Evolutionary conservation across 1,284 basidiomycete genomes (phyloP), one percentile per base, ranked within the genome.

Genomic region (Athelia sp.): DNA sequence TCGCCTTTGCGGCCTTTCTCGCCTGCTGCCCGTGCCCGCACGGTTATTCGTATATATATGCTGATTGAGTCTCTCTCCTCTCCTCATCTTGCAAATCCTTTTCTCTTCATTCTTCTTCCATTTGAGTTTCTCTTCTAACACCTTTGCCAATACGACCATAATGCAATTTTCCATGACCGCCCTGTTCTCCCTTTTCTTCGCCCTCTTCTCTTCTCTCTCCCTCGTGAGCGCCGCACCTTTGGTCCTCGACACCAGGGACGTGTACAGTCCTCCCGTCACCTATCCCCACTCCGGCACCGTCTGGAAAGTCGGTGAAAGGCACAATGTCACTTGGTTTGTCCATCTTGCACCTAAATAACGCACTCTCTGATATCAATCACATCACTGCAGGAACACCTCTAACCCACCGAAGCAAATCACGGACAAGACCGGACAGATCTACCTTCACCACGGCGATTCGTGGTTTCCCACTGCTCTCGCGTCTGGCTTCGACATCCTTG

Each of bases 251-350:
- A 55, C 54, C 45, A 58, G 62, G 2, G 60, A 59, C 47, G 59
- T 64, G 18, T 64, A 54, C 52, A 53, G 48, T 15, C 63, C 62
- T 1, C 53, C 48, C 4, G 46, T 65, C 24, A 48, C 56, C 43
- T 57, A 56, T 45, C 63, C 63, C 11, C 51, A 56, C 31, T 43
- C 49, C 6, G 56, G 57, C 29, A 57, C 56, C 10, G 55, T 58
- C 38, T 65, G 63, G 63, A 52, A 40, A n/a, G 47, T 58, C 49
- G 62, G 62, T n/a, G 44, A 49, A 21, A 47, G 18, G 10, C 56
- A 61, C 48, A 62, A 60, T 48, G 63, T 65, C 22, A 61, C 62
- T 15, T 65, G 63, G 63, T 62, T 45, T 15, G 59, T 47, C 6
- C 11, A 9, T 32, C 19, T 14, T 14, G 17, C 42, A 13, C 29